Evolutionary conservation across 345 rosid genomes (phyloP), one percentile per base, ranked within the genome.

Genomic region (Euphorbia pulcherrima): DNA sequence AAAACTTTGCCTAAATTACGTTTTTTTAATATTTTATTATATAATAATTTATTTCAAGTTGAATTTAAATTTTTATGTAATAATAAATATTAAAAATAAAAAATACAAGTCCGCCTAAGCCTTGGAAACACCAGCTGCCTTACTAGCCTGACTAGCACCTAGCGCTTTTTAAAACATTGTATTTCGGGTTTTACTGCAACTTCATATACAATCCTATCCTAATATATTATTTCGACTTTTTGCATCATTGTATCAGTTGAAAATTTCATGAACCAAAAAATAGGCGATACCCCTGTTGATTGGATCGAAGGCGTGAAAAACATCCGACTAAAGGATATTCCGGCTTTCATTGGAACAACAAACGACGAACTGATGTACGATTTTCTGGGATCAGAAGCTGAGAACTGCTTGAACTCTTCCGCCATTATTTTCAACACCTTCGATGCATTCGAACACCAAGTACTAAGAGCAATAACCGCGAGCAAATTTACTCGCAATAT

Each of bases 361-460:
- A 69, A 82, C 47, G 59, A 82, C 26, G 88, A 80, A 8, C 9
- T 68, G 26, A 39, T 82, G 80, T 77, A 70, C 8, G 66, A 78
- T 64, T 82, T 52, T 47, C 0, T 28, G 44, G 24, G 50, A 17
- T n/a, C 26, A 23, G 81, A 71, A 52, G 52, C 72, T 24, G 56
- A 78, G 23, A 64, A 70, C 56, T 65, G 66, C 65, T 51, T 74
- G 70, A 73, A 72, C 29, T 70, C 78, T 2, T 64, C 80, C 4
- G 63, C 83, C 30, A 68, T 82, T 35, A 52, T 84, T 47, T 69
- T 84, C 41, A 76, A 81, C 80, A 73, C 85, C 2, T 81, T 81
- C 28, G 77, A 79, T n/a, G 84, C 75, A 54, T 40, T 74, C 3
- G 88, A 84, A 46, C 46, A 62, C 0, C 65, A 78, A 72, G 75